Percentiles rank a stretch among this genome's conserved stretches.
Evolutionary conservation across 1,139 yeast genomes (phyloP).

Genomic region (Pichiaceae sp.): DNA sequence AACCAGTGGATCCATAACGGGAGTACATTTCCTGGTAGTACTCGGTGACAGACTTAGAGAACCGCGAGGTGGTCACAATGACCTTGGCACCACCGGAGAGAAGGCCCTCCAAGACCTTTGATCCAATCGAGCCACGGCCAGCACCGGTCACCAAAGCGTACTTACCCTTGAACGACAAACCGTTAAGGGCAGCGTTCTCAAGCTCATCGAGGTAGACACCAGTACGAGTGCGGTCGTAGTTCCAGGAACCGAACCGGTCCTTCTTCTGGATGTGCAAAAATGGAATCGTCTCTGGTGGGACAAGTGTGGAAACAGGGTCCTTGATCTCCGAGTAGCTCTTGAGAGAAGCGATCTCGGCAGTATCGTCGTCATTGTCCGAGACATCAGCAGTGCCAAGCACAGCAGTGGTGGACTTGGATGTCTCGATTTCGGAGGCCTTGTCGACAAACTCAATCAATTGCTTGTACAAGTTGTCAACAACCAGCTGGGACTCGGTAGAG

Average conservation of each 20-base stretch:
- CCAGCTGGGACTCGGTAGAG: conserved; percentile 53
- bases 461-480: conserved; percentile 73
- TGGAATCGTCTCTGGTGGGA: conserved; percentile 84
- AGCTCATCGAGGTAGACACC: conserved; percentile 79
- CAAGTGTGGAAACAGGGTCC: conserved; percentile 64
- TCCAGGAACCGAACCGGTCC: conserved; percentile 68
- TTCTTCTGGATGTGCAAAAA: conserved; percentile 87
- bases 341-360: conserved; percentile 79
- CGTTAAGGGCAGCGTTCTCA: conserved; percentile 88
- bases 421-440: conserved; percentile 56
- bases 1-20: conserved; percentile 85
- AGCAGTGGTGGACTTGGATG: conserved; percentile 36
- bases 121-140: conserved; percentile 98
- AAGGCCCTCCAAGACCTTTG: conserved; percentile 90
- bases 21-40: conserved; percentile 92
- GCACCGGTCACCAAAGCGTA: conserved; percentile 94
- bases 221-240: conserved; percentile 72
- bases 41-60: conserved; percentile 90
- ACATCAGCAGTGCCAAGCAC: conserved; percentile 30
- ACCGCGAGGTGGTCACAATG: conserved; percentile 91
- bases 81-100: conserved; percentile 98
- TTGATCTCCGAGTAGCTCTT: conserved; percentile 62
- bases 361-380: conserved; percentile 40
- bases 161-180: conserved; percentile 83
- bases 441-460: conserved; percentile 71